Base-by-base conservation (phyloP, 2,329 filamentous ascomycete genomes). In the Drechmeria coniospora region DNA sequence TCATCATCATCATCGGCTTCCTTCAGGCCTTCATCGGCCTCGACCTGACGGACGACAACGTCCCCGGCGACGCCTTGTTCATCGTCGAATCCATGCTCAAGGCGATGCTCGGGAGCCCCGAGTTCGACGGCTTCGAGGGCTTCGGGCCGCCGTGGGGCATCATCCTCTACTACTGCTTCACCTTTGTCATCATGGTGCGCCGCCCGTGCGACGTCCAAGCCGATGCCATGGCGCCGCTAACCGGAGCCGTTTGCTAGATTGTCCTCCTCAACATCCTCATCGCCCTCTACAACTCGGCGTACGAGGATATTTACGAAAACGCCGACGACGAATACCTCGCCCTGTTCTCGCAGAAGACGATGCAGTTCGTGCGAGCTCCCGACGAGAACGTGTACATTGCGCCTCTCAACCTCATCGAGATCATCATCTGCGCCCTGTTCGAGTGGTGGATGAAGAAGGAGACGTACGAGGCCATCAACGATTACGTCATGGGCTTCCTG, bases 381-480 rank as follows among this genome's bases (percentile, higher is more conserved):
- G 90, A 98, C 43, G 90, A 98, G 52, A 98, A 98, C 41, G 90
- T 98, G 30, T 98, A 90, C 55, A 93, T 98, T 44, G 76, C 90
- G 1, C 90, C 90, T 0, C 80, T 98, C 54, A 98, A 98, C 50
- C 65, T 98, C 2, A 68, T 98, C 34, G 90, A 98, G 50, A 74
- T 95, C 12, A 63, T 93, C 35, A 60, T 70, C 34, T 67, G 94
- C 3, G 68, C 79, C 21, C 46, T 92, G 0, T 76, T 92, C 29
- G 90, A 95, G 59, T 98, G 90, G 90, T 98, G 87, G 90, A 66
- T 98, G 62, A 58, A 70, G n/a, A 69, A 71, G 35, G 43, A 60
- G 6, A 53, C 53, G 2, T 98, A 95, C 49, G 78, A 86, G 40
- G 66, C 68, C 19, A 56, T 95, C 30, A 98, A 98, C 51, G 81